These are phyloP conservation scores for Papiliotrema nemorosa DNA, from an alignment of 1,284 basidiomycete species.

Conservation along the genomic window DNA sequence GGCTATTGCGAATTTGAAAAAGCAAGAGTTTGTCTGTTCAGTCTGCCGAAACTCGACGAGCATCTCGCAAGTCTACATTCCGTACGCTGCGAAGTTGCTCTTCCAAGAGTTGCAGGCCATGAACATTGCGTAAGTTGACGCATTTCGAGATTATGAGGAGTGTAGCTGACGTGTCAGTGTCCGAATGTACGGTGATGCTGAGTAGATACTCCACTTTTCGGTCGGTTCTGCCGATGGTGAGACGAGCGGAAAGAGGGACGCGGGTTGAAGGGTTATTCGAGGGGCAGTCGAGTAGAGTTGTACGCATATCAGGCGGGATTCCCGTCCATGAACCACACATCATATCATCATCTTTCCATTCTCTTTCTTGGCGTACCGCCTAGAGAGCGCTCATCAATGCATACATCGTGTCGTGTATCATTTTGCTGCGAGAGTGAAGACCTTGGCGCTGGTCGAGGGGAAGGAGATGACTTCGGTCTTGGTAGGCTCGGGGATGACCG, in stretches of 20 bases:
- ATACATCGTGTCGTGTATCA: no score
- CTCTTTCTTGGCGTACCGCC: no score
- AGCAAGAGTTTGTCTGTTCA: conserved; percentile 56
- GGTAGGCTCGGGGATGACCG: neutral
- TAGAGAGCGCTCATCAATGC: no score
- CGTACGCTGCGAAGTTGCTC: conserved; percentile 66
- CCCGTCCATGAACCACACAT: no score
- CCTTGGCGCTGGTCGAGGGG: no score
- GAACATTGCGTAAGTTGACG: conserved; percentile 42
- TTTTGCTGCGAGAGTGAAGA: no score
- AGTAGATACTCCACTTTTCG: conserved; percentile 9
- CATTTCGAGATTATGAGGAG: neutral
- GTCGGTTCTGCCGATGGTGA: neutral
- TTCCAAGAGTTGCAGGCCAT: conserved; percentile 43
- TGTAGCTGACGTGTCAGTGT: conserved; percentile 14
- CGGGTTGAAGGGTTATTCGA: no score
- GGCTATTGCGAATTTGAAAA: conserved; percentile 82
- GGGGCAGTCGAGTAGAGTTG: neutral
- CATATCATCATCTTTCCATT: no score
- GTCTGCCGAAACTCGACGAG: conserved; percentile 93
- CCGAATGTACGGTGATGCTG: conserved; percentile 36
- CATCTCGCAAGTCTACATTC: conserved; percentile 84
- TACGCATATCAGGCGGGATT: neutral
- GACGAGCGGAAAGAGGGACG: no score
- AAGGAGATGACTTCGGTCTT: no score